Base-by-base conservation (phyloP, 202 grass and related monocot genomes). In the Elaeis oleifera region DNA sequence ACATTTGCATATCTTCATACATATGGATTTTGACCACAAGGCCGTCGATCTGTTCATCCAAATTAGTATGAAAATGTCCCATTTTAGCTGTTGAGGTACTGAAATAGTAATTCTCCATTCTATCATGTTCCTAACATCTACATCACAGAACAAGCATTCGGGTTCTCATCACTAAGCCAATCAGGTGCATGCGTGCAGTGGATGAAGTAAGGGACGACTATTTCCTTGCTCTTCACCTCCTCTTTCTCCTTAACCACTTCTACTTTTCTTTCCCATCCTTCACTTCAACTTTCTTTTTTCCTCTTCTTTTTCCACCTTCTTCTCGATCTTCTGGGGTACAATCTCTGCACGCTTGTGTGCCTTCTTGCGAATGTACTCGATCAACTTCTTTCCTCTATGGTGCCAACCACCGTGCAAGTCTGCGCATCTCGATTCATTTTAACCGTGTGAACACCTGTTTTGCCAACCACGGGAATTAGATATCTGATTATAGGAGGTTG, bases 151-250 rank as follows among this genome's bases (percentile, higher is more conserved):
- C 88, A 99, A 3, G 82, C 94, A 55, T 82, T 67, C 0, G 82
- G 85, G 65, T 87, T 85, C 54, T 99, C 85, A 0, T 84, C 57
- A 51, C 83, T 87, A 49, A 94, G 73, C 76, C 87, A 82, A 50
- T 89, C 82, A 54, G 65, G 74, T 48, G 85, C 79, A 60, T 94
- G 94, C 9, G 88, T 67, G 59, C 85, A 99, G 58, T 99, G 85
- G 65, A 89, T 82, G 70, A 86, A 94, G 85, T 84, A 87, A 32
- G 85, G 94, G 44, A 79, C 79, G 14, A 86, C 67, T 5, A 92
- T 73, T 19, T 87, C 80, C 53, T 88, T 85, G 18, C 31, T 16
- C 72, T 55, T 86, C 23, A 18, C 1, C 9, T 51, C n/a, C 60
- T 63, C 54, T 31, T 61, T 27, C 78, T 76, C 59, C 66, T 62